Evolutionary conservation across 2,329 filamentous ascomycete species (phyloP).

Genomic region (Neonectria sp.): DNA sequence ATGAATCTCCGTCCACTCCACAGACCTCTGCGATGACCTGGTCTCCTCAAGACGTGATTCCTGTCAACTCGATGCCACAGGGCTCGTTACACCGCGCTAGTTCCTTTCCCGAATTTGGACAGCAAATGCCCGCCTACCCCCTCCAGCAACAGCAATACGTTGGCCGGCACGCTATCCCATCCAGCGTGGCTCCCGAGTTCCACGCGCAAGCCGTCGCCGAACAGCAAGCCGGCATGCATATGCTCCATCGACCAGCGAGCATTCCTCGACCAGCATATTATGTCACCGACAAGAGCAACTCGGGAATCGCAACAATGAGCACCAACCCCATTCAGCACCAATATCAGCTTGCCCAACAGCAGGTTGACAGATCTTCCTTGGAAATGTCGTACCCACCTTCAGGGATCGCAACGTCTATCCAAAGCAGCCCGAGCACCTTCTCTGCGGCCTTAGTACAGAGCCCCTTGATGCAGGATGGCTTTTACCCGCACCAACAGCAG

Average conservation of each 20-base stretch:
- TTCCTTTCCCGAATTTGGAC: constrained; percentile 69
- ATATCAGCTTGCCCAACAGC: constrained; percentile 68
- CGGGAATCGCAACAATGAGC: constrained; percentile 74
- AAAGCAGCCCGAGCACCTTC: constrained; percentile 73
- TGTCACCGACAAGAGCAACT: constrained; percentile 73
- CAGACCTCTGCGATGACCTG: constrained; percentile 68
- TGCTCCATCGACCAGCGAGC: constrained; percentile 65
- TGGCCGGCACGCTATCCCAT: constrained; percentile 64
- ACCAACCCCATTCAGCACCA: constrained; percentile 64
- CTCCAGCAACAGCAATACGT: constrained; percentile 60
- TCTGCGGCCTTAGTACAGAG: constrained; percentile 70
- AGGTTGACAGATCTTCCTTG: constrained; percentile 61
- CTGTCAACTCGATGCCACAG: constrained; percentile 56
- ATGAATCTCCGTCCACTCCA: constrained; percentile 73
- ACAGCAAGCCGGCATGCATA: constrained; percentile 61
- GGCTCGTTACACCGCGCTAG: constrained; percentile 64
- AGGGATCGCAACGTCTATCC: constrained; percentile 65
- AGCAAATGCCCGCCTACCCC: constrained; percentile 59
- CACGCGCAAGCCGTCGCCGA: constrained; percentile 60
- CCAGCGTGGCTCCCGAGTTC: constrained; percentile 60
- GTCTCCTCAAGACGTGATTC: constrained; percentile 61
- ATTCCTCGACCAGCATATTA: constrained; percentile 67
- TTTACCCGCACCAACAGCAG: constrained; percentile 70
- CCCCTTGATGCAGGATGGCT: constrained; percentile 67
- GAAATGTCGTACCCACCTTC: constrained; percentile 68